Conservation (phyloP, 345 rosid genomes). For the Camelina neglecta region DNA sequence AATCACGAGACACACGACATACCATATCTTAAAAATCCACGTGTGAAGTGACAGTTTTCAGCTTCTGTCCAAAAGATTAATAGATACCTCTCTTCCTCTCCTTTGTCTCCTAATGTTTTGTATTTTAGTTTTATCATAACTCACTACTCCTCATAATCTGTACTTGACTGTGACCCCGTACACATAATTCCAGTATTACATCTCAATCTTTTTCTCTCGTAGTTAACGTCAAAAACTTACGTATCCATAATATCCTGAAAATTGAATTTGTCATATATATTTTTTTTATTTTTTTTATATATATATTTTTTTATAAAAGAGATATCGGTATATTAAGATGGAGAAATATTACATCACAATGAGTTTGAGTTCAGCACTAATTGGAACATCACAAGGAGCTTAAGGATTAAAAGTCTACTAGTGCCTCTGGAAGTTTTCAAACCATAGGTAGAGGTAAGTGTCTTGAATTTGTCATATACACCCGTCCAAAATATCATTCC, state of each 20-base stretch:
- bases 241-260: constrained; percentile 23
- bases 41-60: constrained; percentile 46
- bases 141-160: constrained; percentile 27
- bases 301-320: no score
- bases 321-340: no score
- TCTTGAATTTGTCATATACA: constrained; percentile 10
- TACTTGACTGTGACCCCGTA: constrained; percentile 41
- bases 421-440: no score
- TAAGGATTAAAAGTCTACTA: no score
- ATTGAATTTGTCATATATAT: constrained; percentile 8
- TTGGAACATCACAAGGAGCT: no score
- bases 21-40: constrained; percentile 45
- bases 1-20: constrained; percentile 43
- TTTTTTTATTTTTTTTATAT: no score
- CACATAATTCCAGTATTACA: constrained; percentile 34
- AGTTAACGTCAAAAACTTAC: constrained; percentile 35
- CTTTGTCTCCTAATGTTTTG: constrained; percentile 27
- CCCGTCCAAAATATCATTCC: background rate
- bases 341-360: no score
- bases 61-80: constrained; percentile 39
- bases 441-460: no score
- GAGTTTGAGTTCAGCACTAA: no score
- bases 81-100: constrained; percentile 28
- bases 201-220: background rate
- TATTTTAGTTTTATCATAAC: constrained; percentile 26